Evolutionary conservation across 2,329 filamentous ascomycete species (phyloP).

Genomic region (Cryphonectria radicalis): DNA sequence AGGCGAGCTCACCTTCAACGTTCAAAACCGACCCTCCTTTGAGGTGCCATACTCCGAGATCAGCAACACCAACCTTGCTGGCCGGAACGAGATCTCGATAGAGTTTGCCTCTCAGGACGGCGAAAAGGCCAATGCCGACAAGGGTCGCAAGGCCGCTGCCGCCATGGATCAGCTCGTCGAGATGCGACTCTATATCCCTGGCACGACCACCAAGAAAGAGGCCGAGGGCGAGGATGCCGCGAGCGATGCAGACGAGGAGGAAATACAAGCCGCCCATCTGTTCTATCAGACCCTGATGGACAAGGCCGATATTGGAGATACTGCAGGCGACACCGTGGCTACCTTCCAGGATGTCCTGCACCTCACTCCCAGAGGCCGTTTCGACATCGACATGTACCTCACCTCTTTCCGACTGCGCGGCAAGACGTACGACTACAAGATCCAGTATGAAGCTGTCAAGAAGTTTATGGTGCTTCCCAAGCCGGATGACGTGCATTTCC

Average conservation of each 20-base stretch:
- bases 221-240: constrained; percentile 74
- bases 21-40: constrained; percentile 94
- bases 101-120: constrained; percentile 83
- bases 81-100: constrained; percentile 96
- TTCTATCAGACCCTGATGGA: constrained; percentile 99
- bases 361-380: constrained; percentile 97
- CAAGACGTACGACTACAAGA: constrained; percentile 99
- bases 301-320: constrained; percentile 98
- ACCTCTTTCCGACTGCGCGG: constrained; percentile 94
- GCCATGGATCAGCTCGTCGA: constrained; percentile 93
- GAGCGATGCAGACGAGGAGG: constrained; percentile 71
- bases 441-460: constrained; percentile 96
- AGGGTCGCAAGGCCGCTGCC: constrained; percentile 87
- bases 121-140: constrained; percentile 76
- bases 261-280: constrained; percentile 94
- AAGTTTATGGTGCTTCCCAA: constrained; percentile 99
- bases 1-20: constrained; percentile 93
- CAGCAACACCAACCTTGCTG: constrained; percentile 94
- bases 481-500: constrained; percentile 94
- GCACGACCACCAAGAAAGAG: constrained; percentile 80
- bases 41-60: constrained; percentile 98
- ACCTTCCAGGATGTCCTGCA: constrained; percentile 97
- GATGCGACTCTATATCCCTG: constrained; percentile 98
- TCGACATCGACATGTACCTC: constrained; percentile 99
- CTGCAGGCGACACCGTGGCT: constrained; percentile 96